Base-by-base conservation (phyloP, 371 early-diverging fungal genomes). In the Mortierella sp. region DNA sequence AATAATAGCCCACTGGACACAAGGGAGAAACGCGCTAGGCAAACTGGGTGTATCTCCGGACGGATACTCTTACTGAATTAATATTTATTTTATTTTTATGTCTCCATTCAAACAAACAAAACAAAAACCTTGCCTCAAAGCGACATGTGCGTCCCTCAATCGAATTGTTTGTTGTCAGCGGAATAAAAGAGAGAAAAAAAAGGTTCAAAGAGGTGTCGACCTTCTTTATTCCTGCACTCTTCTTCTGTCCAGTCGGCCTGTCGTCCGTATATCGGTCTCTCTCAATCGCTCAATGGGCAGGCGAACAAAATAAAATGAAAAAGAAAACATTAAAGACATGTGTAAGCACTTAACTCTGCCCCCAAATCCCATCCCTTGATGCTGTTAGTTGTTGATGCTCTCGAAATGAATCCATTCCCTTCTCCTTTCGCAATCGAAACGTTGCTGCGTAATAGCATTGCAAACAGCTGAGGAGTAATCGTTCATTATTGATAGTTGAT, bases 141-240 rank as follows among this genome's bases (percentile, higher is more conserved):
- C 68, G 68, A 68, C 68, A 68, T 68, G 68, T 68, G 68, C 68
- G 68, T 68, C 65, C 8, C 24, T 68, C 68, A 38, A 38, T 68
- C 65, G 65, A 42, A 24, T 38, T 68, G 24, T 34, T 68, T 68
- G n/a, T 68, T 68, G 68, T 68, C 34, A 68, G 42, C 42, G 42
- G 68, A 68, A 68, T 68, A 68, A 68, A 63, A 65, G 34, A n/a
- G n/a, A n/a, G 9, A 24, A 42, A 7, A 38, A 68, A 68, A 38
- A 68, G 34, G 63, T 34, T 63, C 63, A 63, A 16, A 34, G 7
- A 63, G 19, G 21, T 10, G 24, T 68, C 42, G 68, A 42, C 24
- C 42, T 55, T 55, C 24, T 24, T 55, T 1, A 50, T 55, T 21
- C 55, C 19, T n/a, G 24, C 42, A 38, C 3, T 38, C 42, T 38